Evolutionary conservation across 768 basidiomycete species (phyloP).

Genomic region (Sporobolomyces pararoseus): DNA sequence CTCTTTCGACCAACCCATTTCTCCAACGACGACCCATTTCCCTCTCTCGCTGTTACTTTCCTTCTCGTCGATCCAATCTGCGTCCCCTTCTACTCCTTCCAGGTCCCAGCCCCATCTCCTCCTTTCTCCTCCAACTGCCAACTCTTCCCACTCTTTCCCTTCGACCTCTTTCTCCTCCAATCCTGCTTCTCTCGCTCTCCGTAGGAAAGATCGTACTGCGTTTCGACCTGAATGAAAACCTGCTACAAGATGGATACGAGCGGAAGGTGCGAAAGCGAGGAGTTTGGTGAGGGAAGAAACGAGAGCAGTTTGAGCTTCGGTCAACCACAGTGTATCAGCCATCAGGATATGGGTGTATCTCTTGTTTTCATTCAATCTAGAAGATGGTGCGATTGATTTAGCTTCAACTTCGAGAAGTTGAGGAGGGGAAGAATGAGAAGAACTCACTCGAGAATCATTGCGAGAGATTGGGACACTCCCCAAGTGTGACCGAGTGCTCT

Average conservation of each 20-base stretch:
- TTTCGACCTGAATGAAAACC: conserved; percentile 33
- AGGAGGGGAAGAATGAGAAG: not conserved
- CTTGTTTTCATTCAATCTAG: not conserved
- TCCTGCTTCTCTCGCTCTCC: conserved; percentile 1
- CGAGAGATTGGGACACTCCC: conserved; percentile 4
- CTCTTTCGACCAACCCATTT: conserved; percentile 24
- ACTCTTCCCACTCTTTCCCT: conserved; percentile 12
- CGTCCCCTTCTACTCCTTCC: too few species aligned
- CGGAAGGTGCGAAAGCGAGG: conserved; percentile 1
- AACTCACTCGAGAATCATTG: conserved; percentile 14
- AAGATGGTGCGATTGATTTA: not conserved
- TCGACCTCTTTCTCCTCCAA: not conserved
- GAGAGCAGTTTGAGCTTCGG: not conserved
- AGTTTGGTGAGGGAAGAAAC: conserved; percentile 12
- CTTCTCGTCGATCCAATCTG: conserved; percentile 24
- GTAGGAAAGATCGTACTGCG: conserved; percentile 16
- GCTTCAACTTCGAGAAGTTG: not conserved
- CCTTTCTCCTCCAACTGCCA: conserved; percentile 12
- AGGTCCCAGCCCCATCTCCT: conserved; percentile 32
- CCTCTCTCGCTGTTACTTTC: conserved; percentile 29
- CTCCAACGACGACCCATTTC: conserved; percentile 32
- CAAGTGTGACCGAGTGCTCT: conserved; percentile 17
- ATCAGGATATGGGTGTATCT: conserved; percentile 27
- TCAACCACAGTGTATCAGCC: conserved; percentile 35
- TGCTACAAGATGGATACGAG: conserved; percentile 22